Conservation (phyloP, 164 flowering plant species). For the Vitis rupestris region DNA sequence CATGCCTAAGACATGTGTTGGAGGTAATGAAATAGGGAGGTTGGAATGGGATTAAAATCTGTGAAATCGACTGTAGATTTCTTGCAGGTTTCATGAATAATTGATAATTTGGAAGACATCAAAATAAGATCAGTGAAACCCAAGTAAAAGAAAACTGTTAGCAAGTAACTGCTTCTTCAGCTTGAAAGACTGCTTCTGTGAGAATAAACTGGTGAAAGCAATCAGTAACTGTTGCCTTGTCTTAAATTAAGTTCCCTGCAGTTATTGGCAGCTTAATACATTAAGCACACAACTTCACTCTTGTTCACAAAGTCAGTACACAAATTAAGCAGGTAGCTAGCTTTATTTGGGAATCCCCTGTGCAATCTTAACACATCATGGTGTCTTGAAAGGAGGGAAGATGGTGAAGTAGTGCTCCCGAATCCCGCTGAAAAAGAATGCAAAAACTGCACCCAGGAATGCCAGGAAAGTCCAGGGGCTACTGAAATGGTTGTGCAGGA, state of each 20-base stretch:
- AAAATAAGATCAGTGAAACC: not conserved
- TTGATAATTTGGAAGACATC: no score
- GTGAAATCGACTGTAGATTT: not conserved
- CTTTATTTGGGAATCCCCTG: no score
- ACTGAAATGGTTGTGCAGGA: not conserved
- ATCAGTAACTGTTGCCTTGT: no score
- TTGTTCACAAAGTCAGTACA: no score
- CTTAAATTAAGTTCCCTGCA: no score
- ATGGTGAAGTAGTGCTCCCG: not conserved
- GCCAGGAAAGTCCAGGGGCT: slow-evolving; percentile 9
- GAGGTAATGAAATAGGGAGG: not conserved
- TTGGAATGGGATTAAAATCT: not conserved
- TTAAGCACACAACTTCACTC: no score
- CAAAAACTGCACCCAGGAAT: not conserved
- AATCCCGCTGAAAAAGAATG: not conserved
- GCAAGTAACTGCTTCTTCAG: not conserved
- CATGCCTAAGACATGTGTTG: no score
- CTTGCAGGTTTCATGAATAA: not conserved
- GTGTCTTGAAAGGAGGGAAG: no score
- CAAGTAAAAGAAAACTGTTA: not conserved
- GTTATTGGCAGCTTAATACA: no score
- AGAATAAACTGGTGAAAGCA: not conserved
- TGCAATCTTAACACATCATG: no score
- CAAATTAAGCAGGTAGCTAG: no score
- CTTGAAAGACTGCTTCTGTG: not conserved